Conservation (phyloP, 352 stramenopile genomes). For the Pythium aquatile region DNA sequence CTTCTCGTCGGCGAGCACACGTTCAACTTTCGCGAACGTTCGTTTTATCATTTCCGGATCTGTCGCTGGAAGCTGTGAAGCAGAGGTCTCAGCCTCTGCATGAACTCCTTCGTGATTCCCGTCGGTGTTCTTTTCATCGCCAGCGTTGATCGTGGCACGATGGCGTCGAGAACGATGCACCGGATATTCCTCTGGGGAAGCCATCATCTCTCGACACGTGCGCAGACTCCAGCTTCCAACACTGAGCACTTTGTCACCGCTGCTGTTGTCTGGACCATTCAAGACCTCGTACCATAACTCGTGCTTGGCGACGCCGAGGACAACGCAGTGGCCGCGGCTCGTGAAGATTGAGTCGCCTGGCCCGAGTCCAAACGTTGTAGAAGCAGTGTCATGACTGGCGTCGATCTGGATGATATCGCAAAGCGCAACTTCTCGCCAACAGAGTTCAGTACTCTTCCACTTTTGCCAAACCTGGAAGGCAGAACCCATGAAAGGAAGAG, state of each 20-base stretch:
- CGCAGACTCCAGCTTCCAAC: conserved; percentile 41
- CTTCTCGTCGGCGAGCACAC: background rate
- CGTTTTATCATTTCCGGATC: background rate
- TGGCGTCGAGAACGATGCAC: conserved; percentile 11
- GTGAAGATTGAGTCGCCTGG: conserved; percentile 61
- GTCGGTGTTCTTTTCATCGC: background rate
- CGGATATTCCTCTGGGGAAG: conserved; percentile 21
- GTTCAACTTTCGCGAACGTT: background rate
- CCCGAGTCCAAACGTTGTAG: conserved; percentile 39
- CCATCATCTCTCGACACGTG: conserved; percentile 19
- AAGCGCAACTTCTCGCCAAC: conserved; percentile 20
- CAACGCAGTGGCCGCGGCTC: conserved; percentile 50
- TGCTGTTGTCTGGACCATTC: background rate
- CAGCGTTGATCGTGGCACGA: background rate
- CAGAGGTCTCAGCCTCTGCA: background rate
- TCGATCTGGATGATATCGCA: conserved; percentile 30
- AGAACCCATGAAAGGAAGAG: no score
- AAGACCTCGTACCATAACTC: conserved; percentile 65
- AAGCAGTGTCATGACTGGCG: conserved; percentile 22
- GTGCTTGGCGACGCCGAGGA: conserved; percentile 59
- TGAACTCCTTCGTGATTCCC: background rate
- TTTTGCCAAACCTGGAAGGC: background rate
- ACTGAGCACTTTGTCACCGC: background rate
- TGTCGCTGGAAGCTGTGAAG: background rate
- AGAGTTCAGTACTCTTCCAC: conserved; percentile 8